Base-by-base conservation (phyloP, 495 filamentous ascomycete genomes). In the Emericellopsis terricola region DNA sequence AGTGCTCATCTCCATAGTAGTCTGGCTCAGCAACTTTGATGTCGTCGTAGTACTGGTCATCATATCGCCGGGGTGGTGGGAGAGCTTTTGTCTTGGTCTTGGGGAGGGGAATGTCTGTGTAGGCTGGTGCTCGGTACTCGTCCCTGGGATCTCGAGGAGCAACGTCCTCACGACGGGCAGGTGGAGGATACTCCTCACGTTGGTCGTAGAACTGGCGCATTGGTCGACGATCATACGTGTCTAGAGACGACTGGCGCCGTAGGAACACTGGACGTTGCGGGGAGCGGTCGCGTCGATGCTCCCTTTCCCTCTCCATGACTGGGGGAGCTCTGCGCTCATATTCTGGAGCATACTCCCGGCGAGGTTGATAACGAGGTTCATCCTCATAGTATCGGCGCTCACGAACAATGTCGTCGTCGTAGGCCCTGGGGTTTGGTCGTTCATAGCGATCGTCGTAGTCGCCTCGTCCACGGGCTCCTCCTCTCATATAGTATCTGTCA, bases 11-110 rank as follows among this genome's bases (percentile, higher is more conserved):
- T 8, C 70, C 77, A 44, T 71, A 77, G 18, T 57, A 60, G 28
- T 76, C 69, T 2, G 69, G 71, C 33, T 82, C 78, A 1, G 71
- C 65, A 31, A 82, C 67, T 19, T 68, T 61, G 38, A 82, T 78
- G 33, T 81, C 75, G 14, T 65, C 62, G 40, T 42, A 53, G 43
- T 47, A 53, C 35, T 53, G 62, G 48, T 56, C 64, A 32, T 45
- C 71, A 44, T 65, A 75, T 32, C 54, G 58, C 50, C 61, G 38
- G 4, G 61, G 57, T 3, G 59, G 59, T 10, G 59, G 58, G 19
- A 64, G 41, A 3, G 48, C 60, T 40, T 48, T 49, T 11, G 52
- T 43, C 30, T 59, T 56, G 2, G 71, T 69, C 21, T 72, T 51
- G 1, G 71, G 70, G 28, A 69, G 62, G 1, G 60, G 60, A 11